A percentile compares a stretch with the other conserved stretches of the same genome.
Evolutionary conservation across 2,329 filamentous ascomycete species (phyloP).

Genomic region (Epichloe elymi): DNA sequence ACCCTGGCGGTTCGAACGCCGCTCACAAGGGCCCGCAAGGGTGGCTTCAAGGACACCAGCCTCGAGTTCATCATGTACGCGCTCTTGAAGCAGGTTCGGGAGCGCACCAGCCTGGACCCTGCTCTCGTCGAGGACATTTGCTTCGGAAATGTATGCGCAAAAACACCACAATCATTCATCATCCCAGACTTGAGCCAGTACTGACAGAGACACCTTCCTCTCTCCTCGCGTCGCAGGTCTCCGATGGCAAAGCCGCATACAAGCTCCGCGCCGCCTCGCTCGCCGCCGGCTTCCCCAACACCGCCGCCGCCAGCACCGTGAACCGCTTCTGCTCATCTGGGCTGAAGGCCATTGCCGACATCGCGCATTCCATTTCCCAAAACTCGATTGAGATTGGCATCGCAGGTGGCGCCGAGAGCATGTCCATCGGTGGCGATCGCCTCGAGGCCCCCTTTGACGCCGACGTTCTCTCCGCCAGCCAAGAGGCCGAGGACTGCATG

Average conservation of each 20-base stretch:
- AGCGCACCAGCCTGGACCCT: conserved; percentile 66
- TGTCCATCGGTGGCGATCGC: conserved; percentile 62
- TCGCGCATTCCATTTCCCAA: conserved; percentile 70
- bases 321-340: conserved; percentile 98
- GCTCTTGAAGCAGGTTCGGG: conserved; percentile 61
- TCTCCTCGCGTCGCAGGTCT: conserved; percentile 41
- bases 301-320: conserved; percentile 63
- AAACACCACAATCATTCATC: no score
- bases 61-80: conserved; percentile 80
- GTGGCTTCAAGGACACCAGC: conserved; percentile 86
- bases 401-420: conserved; percentile 78
- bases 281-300: conserved; percentile 88
- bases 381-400: conserved; percentile 81
- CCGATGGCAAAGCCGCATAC: conserved; percentile 76
- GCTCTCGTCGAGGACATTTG: conserved; percentile 78
- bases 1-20: conserved; percentile 85
- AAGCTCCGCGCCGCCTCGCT: conserved; percentile 79
- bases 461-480: conserved; percentile 54
- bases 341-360: conserved; percentile 88
- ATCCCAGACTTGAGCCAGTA: background rate
- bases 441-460: conserved; percentile 64
- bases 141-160: conserved; percentile 62
- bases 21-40: conserved; percentile 77
- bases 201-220: background rate
- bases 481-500: conserved; percentile 76